phyloP scores from a whole-genome alignment of 805 yeast species.

The Kuraishia capsulata region DNA sequence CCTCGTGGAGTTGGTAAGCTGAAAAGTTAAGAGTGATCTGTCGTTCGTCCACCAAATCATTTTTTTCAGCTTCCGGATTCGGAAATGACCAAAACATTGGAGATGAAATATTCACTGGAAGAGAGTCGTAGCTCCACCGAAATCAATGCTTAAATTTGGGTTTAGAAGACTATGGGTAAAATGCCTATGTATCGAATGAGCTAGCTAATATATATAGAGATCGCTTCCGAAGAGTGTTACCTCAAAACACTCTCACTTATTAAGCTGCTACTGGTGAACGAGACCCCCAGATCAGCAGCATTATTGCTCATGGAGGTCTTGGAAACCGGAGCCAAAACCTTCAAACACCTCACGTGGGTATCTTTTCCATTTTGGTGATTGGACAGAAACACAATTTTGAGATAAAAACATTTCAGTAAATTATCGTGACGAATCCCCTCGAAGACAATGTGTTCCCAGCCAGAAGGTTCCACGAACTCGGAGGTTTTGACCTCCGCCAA shows the following conservation, averaged over 20 bases:
- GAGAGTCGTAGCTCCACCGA: background rate
- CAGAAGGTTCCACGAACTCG: slow-evolving; percentile 56
- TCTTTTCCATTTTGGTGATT: slow-evolving; percentile 97
- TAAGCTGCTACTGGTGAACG: slow-evolving; percentile 22
- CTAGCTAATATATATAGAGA: too few relatives aligned
- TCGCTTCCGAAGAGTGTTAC: too few relatives aligned
- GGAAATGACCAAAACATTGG: too few relatives aligned
- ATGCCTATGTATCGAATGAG: background rate
- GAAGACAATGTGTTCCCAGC: slow-evolving; percentile 68
- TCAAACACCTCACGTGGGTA: slow-evolving; percentile 75
- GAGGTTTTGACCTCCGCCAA: slow-evolving; percentile 55
- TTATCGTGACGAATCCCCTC: slow-evolving; percentile 44
- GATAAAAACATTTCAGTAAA: slow-evolving; percentile 54
- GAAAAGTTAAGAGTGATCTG: too few relatives aligned
- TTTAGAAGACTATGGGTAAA: background rate
- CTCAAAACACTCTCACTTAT: slow-evolving; percentile 17
- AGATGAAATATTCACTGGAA: too few relatives aligned
- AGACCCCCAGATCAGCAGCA: slow-evolving; percentile 16
- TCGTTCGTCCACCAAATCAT: too few relatives aligned
- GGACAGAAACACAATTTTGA: slow-evolving; percentile 52
- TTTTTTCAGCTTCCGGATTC: too few relatives aligned
- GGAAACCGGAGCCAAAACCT: slow-evolving; percentile 39
- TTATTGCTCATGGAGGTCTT: slow-evolving; percentile 14
- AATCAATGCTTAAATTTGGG: background rate
- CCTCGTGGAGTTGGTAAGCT: too few relatives aligned